Evolutionary conservation across 805 yeast species (phyloP).

Genomic region (Kuraishia capsulata): DNA sequence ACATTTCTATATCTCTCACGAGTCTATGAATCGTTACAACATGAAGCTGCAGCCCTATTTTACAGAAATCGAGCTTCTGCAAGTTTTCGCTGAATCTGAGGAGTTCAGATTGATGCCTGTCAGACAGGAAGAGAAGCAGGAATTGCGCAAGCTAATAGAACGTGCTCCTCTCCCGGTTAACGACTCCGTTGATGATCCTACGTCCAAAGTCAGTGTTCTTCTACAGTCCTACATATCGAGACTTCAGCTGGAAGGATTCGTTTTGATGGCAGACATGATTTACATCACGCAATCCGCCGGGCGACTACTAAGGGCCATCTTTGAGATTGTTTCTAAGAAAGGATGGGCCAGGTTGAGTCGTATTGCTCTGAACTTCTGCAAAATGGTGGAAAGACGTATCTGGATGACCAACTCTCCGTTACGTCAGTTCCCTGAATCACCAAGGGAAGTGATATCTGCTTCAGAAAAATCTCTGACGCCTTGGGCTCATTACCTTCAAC

Average conservation of each 20-base stretch:
- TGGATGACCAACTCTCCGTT: slow-evolving; percentile 86
- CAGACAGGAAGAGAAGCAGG: slow-evolving; percentile 77
- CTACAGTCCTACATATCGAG: slow-evolving; percentile 84
- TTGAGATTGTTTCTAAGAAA: slow-evolving; percentile 63
- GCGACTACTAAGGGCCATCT: slow-evolving; percentile 75
- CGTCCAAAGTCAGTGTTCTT: slow-evolving; percentile 70
- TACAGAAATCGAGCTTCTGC: slow-evolving; percentile 63
- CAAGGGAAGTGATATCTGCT: slow-evolving; percentile 57
- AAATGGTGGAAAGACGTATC: slow-evolving; percentile 70
- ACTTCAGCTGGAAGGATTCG: slow-evolving; percentile 74
- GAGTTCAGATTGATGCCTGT: slow-evolving; percentile 83
- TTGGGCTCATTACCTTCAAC: slow-evolving; percentile 65
- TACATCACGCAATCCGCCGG: slow-evolving; percentile 92
- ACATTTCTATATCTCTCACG: slow-evolving; percentile 70
- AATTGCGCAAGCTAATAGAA: slow-evolving; percentile 58
- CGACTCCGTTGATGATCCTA: slow-evolving; percentile 59
- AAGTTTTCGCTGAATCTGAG: slow-evolving; percentile 70
- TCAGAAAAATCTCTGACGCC: slow-evolving; percentile 79
- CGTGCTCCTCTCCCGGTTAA: slow-evolving; percentile 81
- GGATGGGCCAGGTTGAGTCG: slow-evolving; percentile 64
- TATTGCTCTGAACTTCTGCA: slow-evolving; percentile 53
- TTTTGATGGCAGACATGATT: slow-evolving; percentile 86
- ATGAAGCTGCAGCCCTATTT: slow-evolving; percentile 54
- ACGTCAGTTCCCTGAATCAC: slow-evolving; percentile 71
- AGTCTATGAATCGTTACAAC: slow-evolving; percentile 62